These are phyloP conservation scores for Klebsormidium nitens DNA, from an alignment of 139 green algal genomes.

Conservation along the genomic window DNA sequence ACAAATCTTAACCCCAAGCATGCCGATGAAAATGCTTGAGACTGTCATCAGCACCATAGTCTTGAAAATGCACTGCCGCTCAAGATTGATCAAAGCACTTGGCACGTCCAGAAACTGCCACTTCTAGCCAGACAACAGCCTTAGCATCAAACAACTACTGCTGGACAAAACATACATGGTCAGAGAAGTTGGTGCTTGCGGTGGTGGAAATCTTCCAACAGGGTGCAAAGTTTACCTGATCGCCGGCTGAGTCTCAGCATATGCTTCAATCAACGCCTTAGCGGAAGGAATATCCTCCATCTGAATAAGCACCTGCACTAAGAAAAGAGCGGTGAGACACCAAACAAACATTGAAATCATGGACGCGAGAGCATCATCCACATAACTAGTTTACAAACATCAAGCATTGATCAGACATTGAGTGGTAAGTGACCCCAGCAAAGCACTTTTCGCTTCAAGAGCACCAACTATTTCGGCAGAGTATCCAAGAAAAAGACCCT, in stretches of 20 bases:
- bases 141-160: background rate
- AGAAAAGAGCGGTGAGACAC: background rate
- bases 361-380: background rate
- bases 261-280: slow-evolving; percentile 31
- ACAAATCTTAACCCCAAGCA: background rate
- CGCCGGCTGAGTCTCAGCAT: slow-evolving; percentile 25
- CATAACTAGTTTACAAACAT: background rate
- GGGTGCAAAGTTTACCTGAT: slow-evolving; percentile 18
- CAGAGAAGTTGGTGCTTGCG: background rate
- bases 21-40: background rate
- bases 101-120: background rate
- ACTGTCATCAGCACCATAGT: background rate
- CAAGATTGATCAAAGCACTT: background rate
- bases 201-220: background rate
- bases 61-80: background rate
- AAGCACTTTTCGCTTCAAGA: background rate
- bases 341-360: background rate
- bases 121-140: background rate
- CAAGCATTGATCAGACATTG: background rate
- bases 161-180: background rate
- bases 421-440: background rate
- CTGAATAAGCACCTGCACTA: slow-evolving; percentile 32
- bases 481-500: too few relatives aligned
- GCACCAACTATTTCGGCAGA: background rate
- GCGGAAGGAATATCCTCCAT: slow-evolving; percentile 32